Evolutionary conservation across 2,329 filamentous ascomycete genomes (phyloP), one percentile per base, ranked within the genome.

Genomic region (Penicillium sp.): DNA sequence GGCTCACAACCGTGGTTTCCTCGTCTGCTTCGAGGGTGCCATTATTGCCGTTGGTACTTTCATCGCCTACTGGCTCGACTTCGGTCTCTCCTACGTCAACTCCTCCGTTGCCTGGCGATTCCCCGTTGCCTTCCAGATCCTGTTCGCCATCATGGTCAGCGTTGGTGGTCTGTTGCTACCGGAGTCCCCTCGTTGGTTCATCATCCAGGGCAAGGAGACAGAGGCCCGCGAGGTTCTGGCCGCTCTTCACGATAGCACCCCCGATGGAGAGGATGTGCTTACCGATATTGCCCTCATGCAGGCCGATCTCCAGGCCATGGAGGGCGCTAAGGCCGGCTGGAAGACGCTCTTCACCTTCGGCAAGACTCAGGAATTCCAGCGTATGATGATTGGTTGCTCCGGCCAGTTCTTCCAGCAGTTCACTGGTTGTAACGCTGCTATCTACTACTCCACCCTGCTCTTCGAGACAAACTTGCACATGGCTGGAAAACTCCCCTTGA

Each of bases 131-230:
- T 51, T 56, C 54, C 54, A 56, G 54, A 56, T 56, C 26, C 10
- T 56, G 24, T 56, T 56, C 26, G 54, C 54, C 26, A 14, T 52
- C 6, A 2, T 37, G 10, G 54, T 56, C 42, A 39, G 49, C 16
- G 2, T 26, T 9, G 69, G 69, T 42, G 65, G 59, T 27, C 4
- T 67, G 0, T 33, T 65, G 16, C 70, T 84, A 1, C 82, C 82
- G 9, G 82, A 85, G 56, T 82, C 80, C 0, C 82, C 82, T 8
- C 74, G 81, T 39, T 84, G 81, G 79, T 73, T 85, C 21, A 76
- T 85, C 11, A 70, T 80, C 52, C 78, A 79, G 50, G 82, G 81
- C 16, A 70, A 75, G 37, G 77, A 83, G 59, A 71, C 73, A 55
- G 80, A 77, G 63, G 82, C 71, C 39, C 71, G 72, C 14, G 68